These are phyloP conservation scores for Curvularia eragrostidis DNA, from an alignment of 2,329 filamentous ascomycete genomes.

Conservation along the genomic window DNA sequence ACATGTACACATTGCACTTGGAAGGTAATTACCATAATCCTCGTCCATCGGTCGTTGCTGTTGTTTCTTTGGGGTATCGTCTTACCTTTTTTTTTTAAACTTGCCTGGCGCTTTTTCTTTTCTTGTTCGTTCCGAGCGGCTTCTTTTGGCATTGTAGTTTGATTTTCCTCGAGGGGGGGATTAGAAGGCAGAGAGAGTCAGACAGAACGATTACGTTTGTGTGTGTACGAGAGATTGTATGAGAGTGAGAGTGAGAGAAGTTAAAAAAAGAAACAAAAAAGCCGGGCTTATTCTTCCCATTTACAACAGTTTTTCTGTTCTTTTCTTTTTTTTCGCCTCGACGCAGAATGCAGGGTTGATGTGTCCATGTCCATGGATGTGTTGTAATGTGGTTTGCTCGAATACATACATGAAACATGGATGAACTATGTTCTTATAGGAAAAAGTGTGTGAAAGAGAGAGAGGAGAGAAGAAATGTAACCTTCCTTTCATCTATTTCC, in stretches of 20 bases:
- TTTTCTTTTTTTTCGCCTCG: no score
- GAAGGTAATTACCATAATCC: constrained; percentile 32
- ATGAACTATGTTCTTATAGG: neutral
- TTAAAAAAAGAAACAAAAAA: neutral
- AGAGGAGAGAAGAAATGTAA: no score
- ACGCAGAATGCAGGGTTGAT: neutral
- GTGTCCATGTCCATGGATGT: neutral
- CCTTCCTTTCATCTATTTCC: no score
- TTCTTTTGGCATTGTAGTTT: neutral
- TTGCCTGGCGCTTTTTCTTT: constrained; percentile 28
- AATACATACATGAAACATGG: neutral
- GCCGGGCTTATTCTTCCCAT: neutral
- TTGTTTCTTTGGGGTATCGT: constrained; percentile 9
- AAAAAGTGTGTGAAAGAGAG: no score
- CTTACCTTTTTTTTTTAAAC: neutral
- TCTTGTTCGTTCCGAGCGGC: neutral
- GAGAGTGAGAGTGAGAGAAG: neutral
- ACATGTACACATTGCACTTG: constrained; percentile 7
- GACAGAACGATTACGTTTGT: neutral
- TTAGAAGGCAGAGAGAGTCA: constrained; percentile 13
- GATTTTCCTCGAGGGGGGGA: constrained; percentile 8
- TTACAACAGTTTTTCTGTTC: neutral
- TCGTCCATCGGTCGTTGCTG: constrained; percentile 28
- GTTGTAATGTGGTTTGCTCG: neutral
- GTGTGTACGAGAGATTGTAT: neutral